These are phyloP conservation scores for Bretziella fagacearum DNA, from an alignment of 2,329 filamentous ascomycete genomes.

Conservation along the genomic window DNA sequence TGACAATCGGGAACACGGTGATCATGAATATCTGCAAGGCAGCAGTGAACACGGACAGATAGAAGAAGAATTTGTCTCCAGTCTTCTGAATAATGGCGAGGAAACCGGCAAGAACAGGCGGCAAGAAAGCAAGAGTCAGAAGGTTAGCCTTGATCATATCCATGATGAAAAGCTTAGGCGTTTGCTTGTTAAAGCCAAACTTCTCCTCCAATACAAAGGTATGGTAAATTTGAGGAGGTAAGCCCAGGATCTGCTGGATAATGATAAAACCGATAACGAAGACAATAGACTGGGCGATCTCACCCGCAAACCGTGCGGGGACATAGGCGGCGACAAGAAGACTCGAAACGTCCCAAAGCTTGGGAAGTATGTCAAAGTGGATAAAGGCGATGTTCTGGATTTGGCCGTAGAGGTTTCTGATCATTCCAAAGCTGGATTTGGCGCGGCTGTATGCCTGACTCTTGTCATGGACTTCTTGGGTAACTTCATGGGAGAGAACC, in stretches of 20 bases:
- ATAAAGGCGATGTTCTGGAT: constrained; percentile 79
- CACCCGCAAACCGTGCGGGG: constrained; percentile 65
- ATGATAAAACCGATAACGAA: constrained; percentile 81
- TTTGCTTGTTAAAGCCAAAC: constrained; percentile 99
- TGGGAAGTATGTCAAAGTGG: constrained; percentile 77
- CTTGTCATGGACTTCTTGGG: constrained; percentile 83
- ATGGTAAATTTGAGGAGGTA: constrained; percentile 77
- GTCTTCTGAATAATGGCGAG: constrained; percentile 89
- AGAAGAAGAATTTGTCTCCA: constrained; percentile 91
- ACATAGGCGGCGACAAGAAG: constrained; percentile 55
- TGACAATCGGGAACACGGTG: constrained; percentile 87
- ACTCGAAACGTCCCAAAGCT: constrained; percentile 74
- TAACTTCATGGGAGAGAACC: constrained; percentile 75
- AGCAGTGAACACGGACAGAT: constrained; percentile 86
- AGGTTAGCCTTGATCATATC: constrained; percentile 86
- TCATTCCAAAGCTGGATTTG: constrained; percentile 77
- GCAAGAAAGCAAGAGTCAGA: constrained; percentile 60
- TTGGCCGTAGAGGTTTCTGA: constrained; percentile 69
- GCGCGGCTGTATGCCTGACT: constrained; percentile 79
- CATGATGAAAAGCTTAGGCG: constrained; percentile 66
- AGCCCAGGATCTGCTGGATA: constrained; percentile 58
- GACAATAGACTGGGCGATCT: constrained; percentile 83
- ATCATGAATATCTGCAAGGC: constrained; percentile 86
- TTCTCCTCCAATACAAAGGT: constrained; percentile 93
- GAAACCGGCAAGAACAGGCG: constrained; percentile 82